Percentiles rank a stretch among this genome's conserved stretches.
These are phyloP conservation scores for Trametes polyzona DNA, from an alignment of 1,284 basidiomycete species.

Conservation along the genomic window DNA sequence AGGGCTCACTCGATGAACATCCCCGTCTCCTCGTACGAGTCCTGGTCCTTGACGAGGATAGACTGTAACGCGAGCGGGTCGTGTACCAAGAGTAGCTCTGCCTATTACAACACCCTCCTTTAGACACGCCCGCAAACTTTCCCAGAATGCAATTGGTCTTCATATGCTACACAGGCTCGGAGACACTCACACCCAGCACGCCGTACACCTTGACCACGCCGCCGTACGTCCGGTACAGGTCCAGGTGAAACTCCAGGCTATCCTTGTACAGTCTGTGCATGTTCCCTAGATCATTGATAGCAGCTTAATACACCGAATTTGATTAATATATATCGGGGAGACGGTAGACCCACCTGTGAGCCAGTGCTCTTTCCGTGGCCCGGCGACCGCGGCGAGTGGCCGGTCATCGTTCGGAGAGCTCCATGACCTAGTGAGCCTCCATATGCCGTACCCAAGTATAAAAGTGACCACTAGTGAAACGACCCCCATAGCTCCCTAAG, in stretches of 20 bases:
- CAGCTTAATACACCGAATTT: no score
- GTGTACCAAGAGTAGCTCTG: conserved; percentile 40
- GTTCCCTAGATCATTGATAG: conserved; percentile 25
- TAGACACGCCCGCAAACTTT: no score
- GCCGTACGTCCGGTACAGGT: conserved; percentile 34
- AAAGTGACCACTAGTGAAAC: no score
- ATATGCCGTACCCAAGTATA: no score
- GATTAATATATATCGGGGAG: no score
- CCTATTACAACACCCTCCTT: conserved; percentile 27
- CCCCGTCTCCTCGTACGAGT: conserved; percentile 29
- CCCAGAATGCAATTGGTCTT: no score
- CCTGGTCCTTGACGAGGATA: conserved; percentile 29
- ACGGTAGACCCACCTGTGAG: conserved; percentile 8
- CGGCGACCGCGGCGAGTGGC: conserved; percentile 13
- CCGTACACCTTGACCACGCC: conserved; percentile 40
- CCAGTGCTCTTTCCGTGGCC: conserved; percentile 26
- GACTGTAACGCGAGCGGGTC: conserved; percentile 35
- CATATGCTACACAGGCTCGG: no score
- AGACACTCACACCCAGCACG: conserved; percentile 40
- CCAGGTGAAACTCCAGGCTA: conserved; percentile 22
- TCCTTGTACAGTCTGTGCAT: conserved; percentile 24
- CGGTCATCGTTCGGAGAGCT: no score
- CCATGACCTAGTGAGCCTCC: no score
- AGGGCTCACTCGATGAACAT: conserved; percentile 43
- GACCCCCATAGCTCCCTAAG: no score